A percentile compares a stretch with the other conserved stretches of the same genome.
phyloP scores from a whole-genome alignment of 169 alveolate species.

The Blepharisma undulans region DNA sequence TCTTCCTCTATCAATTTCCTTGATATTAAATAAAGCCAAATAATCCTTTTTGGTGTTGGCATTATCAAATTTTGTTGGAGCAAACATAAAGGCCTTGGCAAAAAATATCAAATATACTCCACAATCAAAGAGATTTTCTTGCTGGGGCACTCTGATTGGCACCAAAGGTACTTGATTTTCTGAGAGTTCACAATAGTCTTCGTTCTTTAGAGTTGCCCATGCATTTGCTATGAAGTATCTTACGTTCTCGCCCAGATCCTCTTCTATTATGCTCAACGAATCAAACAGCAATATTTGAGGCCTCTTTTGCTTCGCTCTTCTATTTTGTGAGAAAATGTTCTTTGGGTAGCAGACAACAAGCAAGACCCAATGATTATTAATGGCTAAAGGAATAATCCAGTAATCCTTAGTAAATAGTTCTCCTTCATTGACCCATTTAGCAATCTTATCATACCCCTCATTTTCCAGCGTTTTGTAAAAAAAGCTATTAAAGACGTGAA shows the following conservation, averaged over 20 bases:
- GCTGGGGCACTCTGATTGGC: background rate
- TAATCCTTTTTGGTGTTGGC: background rate
- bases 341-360: background rate
- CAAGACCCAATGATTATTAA: slow-evolving; percentile 3
- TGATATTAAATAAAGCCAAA: background rate
- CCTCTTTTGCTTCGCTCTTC: background rate
- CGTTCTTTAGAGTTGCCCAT: background rate
- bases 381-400: slow-evolving; percentile 18
- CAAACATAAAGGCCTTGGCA: background rate
- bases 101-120: slow-evolving; percentile 3
- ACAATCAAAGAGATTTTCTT: slow-evolving; percentile 12
- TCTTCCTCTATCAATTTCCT: background rate
- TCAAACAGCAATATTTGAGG: slow-evolving; percentile 7
- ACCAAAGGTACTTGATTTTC: background rate
- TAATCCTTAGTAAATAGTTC: background rate
- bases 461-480: background rate
- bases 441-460: background rate
- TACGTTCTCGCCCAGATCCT: background rate
- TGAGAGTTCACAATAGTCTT: background rate
- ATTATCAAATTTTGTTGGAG: background rate
- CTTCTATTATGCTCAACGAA: background rate
- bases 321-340: background rate
- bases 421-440: background rate
- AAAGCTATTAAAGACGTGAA: slow-evolving; percentile 9
- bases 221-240: background rate